Conservation (phyloP, 1,284 basidiomycete genomes). For the Albatrellus sp. region DNA sequence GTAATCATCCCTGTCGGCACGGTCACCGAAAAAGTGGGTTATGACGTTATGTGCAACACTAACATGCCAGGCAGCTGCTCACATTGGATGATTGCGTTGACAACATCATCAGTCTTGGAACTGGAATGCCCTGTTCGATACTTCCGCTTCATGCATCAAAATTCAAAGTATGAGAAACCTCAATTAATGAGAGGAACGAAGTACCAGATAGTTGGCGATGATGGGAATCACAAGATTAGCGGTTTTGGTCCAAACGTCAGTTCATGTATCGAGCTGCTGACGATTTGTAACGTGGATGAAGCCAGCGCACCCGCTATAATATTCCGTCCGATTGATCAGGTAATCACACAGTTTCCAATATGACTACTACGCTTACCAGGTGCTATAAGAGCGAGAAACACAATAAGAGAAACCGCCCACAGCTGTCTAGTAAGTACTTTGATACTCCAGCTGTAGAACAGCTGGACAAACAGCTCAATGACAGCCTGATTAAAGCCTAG, state of each 20-base stretch:
- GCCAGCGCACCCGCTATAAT: neutral
- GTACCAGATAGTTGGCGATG: neutral
- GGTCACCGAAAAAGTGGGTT: no score
- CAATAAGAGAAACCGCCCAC: neutral
- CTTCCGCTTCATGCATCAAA: neutral
- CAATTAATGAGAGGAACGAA: neutral
- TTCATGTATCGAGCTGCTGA: neutral
- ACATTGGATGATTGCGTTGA: neutral
- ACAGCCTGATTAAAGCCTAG: neutral
- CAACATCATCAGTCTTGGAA: neutral
- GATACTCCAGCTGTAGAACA: neutral
- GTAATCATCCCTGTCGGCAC: no score
- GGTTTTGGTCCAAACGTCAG: neutral
- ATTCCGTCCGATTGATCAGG: neutral
- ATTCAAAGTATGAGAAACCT: neutral
- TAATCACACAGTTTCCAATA: neutral
- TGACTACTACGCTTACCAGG: neutral
- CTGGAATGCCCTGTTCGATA: neutral
- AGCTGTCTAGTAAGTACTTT: neutral
- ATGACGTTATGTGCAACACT: no score
- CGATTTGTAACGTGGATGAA: no score
- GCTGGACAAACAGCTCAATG: neutral
- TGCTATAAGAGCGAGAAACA: neutral
- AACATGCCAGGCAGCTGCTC: neutral
- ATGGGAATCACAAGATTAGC: neutral